Percentiles rank a stretch among this genome's conserved stretches.
Conservation (phyloP, 345 rosid genomes). For the Rubroshorea leprosula region DNA sequence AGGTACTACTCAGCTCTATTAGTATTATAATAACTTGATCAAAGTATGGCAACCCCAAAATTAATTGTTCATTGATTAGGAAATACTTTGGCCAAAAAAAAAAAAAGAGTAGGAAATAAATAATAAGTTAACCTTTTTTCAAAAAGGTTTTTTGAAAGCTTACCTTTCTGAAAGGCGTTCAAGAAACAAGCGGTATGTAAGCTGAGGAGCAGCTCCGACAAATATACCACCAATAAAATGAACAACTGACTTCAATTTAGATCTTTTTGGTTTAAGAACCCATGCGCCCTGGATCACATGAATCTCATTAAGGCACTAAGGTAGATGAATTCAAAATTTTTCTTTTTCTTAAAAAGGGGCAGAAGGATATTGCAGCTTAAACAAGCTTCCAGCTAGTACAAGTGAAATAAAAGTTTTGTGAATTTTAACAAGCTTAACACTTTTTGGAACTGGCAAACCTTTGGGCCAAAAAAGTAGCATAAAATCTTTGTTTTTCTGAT, state of each 20-base stretch:
- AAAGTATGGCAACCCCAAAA: not conserved
- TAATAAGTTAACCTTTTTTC: not conserved
- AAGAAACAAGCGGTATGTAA: conserved; percentile 87
- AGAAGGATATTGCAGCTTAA: not conserved
- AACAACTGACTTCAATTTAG: conserved; percentile 64
- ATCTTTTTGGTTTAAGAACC: conserved; percentile 74
- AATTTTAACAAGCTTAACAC: too few species aligned
- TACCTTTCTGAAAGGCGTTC: conserved; percentile 88
- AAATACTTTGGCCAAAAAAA: too few species aligned
- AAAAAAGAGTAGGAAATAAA: not conserved
- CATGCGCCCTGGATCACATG: conserved; percentile 67
- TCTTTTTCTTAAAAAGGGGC: conserved; percentile 2
- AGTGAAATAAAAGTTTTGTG: too few species aligned
- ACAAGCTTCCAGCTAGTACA: not conserved
- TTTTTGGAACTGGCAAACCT: too few species aligned
- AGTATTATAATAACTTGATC: not conserved
- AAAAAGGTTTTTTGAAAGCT: conserved; percentile 24
- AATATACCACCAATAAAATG: conserved; percentile 96
- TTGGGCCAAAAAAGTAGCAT: too few species aligned
- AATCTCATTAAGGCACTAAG: not conserved
- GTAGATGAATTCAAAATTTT: too few species aligned
- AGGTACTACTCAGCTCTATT: not conserved
- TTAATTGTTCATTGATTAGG: not conserved
- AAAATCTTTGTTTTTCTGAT: too few species aligned
- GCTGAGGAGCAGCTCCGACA: conserved; percentile 99